Base-by-base conservation (phyloP, 495 filamentous ascomycete species). In the Chaetomium fimeti region DNA sequence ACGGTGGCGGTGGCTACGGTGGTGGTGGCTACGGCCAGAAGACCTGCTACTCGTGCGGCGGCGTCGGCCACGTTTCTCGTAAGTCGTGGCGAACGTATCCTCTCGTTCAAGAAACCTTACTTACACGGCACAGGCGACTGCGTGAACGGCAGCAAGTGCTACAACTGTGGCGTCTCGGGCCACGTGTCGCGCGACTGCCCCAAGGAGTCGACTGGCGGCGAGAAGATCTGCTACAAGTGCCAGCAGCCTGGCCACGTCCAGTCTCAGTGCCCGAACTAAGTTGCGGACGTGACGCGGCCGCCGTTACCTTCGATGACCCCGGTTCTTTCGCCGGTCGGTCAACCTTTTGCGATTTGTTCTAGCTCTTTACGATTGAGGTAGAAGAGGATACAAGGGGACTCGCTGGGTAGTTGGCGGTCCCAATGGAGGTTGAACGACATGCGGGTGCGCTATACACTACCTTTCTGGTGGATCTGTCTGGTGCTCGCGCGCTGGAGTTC, bases 171-270 rank as follows among this genome's bases (percentile, higher is more conserved):
- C 64, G 90, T 95, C 78, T 88, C 92, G 57, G 94, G 94, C 65
- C 94, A 98, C 78, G 84, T 97, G 69, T 93, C 90, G 64, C 90
- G 94, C 61, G 94, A 98, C 74, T 98, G 94, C 84, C 90, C 92
- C 60, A 90, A 92, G 68, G 93, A 96, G 78, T 87, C 88, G 55
- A 84, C 85, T 66, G 74, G 72, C 52, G 86, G 86, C 73, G 94
- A 98, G 84, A 91, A 95, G 71, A 92, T 93, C 73, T 98, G 94
- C 87, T 98, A 98, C 83, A 94, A 93, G 81, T 98, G 94, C 91
- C 95, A 97, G 85, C 91, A 97, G 81, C 88, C 92, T 63, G 94
- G 94, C 71, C 94, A 98, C 81, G 87, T 98, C 72, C 94, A 97
- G 85, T 84, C 91, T 63, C 84, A 88, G 68, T 98, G 94, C 87